phyloP scores from a whole-genome alignment of 257 asterid genomes.

The Echium plantagineum region DNA sequence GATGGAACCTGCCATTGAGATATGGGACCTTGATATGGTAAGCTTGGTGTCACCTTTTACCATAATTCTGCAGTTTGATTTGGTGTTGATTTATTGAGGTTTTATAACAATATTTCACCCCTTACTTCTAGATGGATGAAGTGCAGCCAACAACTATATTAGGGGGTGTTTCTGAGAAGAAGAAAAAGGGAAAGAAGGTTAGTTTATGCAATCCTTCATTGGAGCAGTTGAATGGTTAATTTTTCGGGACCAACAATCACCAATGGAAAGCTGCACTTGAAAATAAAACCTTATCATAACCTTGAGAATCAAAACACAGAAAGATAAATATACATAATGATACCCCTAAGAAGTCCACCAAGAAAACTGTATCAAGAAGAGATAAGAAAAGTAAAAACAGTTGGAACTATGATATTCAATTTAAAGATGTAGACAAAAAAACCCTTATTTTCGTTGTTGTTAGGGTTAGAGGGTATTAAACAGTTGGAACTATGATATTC shows the following conservation, averaged over 20 bases:
- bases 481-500: too few relatives aligned
- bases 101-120: background rate
- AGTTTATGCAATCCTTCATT: constrained; percentile 3
- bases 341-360: too few relatives aligned
- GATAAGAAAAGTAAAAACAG: too few relatives aligned
- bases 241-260: background rate
- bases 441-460: too few relatives aligned
- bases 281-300: too few relatives aligned
- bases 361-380: too few relatives aligned
- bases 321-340: too few relatives aligned
- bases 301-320: too few relatives aligned
- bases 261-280: background rate
- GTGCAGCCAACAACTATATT: constrained; percentile 68
- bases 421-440: too few relatives aligned
- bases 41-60: constrained; percentile 9
- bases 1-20: constrained; percentile 84
- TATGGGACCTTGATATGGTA: constrained; percentile 97
- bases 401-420: too few relatives aligned
- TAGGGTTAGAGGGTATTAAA: too few relatives aligned
- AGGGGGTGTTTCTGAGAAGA: constrained; percentile 70
- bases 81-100: background rate
- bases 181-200: constrained; percentile 72
- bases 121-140: constrained; percentile 56
- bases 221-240: background rate
- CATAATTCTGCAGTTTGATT: background rate